Evolutionary conservation across 129 eudicot species (phyloP).

Genomic region (Mikania micrantha): DNA sequence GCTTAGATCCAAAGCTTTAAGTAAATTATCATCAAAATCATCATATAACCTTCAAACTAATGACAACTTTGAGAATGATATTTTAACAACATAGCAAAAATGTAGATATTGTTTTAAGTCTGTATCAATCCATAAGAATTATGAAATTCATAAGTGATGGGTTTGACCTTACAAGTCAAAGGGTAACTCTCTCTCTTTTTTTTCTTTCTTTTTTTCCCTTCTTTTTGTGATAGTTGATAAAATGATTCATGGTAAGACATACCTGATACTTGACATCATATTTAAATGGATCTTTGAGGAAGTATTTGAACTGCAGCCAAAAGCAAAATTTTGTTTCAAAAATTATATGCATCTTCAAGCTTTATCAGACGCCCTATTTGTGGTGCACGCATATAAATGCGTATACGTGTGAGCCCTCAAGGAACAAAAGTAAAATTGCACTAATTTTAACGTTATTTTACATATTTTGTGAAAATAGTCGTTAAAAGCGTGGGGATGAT

Average conservation of each 20-base stretch:
- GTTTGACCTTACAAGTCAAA: slow-evolving; percentile 11
- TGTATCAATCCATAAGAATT: neutral
- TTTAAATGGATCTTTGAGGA: slow-evolving; percentile 92
- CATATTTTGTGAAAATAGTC: too few species aligned
- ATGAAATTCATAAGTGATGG: neutral
- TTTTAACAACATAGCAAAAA: slow-evolving; percentile 1
- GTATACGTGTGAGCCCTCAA: too few species aligned
- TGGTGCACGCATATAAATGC: too few species aligned
- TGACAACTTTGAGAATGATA: neutral
- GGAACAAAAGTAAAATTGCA: too few species aligned
- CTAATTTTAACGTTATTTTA: too few species aligned
- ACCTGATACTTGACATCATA: slow-evolving; percentile 99
- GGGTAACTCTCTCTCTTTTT: neutral
- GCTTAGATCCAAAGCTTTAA: neutral
- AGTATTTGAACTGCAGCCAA: slow-evolving; percentile 72
- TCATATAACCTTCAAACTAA: too few species aligned
- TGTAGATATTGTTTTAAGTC: neutral
- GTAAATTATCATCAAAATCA: slow-evolving; percentile 13
- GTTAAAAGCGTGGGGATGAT: too few species aligned
- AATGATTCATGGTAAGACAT: slow-evolving; percentile 6
- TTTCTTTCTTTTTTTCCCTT: too few species aligned
- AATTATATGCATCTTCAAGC: neutral
- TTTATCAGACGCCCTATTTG: neutral
- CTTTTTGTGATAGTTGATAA: slow-evolving; percentile 3
- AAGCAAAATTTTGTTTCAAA: neutral